Evolutionary conservation across 1,284 basidiomycete genomes (phyloP).

Genomic region (Afroboletus lepidellus): DNA sequence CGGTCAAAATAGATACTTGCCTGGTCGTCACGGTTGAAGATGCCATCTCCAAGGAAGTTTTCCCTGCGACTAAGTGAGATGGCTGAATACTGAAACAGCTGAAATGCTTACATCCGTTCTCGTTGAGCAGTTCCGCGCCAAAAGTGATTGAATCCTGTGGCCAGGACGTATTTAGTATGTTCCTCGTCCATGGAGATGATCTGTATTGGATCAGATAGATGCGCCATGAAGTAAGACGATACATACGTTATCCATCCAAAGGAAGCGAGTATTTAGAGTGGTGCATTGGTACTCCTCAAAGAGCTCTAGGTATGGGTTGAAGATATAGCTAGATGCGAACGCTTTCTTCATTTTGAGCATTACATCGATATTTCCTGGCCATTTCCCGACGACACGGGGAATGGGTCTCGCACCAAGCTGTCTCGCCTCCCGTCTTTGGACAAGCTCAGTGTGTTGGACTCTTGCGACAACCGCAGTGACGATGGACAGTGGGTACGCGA

Average conservation of each 20-base stretch:
- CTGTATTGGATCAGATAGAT: slow-evolving; percentile 32
- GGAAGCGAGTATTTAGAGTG: slow-evolving; percentile 62
- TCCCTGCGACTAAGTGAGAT: slow-evolving; percentile 44
- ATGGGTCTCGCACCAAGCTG: slow-evolving; percentile 51
- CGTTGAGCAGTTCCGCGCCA: slow-evolving; percentile 62
- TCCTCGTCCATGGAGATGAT: slow-evolving; percentile 72
- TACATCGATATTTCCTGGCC: slow-evolving; percentile 73
- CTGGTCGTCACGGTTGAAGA: slow-evolving; percentile 73
- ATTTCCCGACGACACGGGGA: slow-evolving; percentile 60
- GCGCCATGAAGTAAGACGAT: background rate
- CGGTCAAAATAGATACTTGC: slow-evolving; percentile 34
- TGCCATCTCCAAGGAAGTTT: slow-evolving; percentile 64
- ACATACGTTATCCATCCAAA: slow-evolving; percentile 65
- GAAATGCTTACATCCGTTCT: slow-evolving; percentile 53
- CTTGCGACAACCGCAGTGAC: slow-evolving; percentile 40
- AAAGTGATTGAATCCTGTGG: slow-evolving; percentile 65
- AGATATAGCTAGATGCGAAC: slow-evolving; percentile 56
- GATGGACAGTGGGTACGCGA: slow-evolving; percentile 42
- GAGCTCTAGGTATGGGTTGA: slow-evolving; percentile 59
- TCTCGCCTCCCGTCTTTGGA: slow-evolving; percentile 43
- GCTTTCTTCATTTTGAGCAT: slow-evolving; percentile 53
- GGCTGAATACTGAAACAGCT: background rate
- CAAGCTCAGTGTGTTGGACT: slow-evolving; percentile 34
- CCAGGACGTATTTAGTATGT: slow-evolving; percentile 61
- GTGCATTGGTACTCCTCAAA: slow-evolving; percentile 68